A percentile compares a stretch with the other conserved stretches of the same genome.
Conservation (phyloP, 2,329 filamentous ascomycete species). For the Diaporthe humulicola region DNA sequence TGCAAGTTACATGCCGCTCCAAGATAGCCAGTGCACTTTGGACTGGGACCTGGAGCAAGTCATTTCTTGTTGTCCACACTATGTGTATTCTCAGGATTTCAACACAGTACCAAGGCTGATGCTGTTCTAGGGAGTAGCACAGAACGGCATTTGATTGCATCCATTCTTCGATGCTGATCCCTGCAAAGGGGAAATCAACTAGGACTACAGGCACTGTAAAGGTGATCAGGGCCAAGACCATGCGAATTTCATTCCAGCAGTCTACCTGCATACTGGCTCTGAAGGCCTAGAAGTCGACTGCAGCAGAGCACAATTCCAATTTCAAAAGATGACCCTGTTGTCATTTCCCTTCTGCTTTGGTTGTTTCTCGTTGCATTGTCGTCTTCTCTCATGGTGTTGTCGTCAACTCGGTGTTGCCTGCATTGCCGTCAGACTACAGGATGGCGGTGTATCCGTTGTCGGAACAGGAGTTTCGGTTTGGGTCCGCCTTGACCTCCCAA, state of each 20-base stretch:
- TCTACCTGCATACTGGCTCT: no score
- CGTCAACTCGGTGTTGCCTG: not conserved
- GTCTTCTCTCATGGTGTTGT: not conserved
- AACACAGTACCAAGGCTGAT: not conserved
- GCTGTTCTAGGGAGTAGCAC: not conserved
- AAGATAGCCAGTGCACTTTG: not conserved
- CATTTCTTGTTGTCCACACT: not conserved
- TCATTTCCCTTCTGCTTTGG: not conserved
- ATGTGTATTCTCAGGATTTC: not conserved
- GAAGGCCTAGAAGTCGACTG: not conserved
- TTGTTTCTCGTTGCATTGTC: not conserved
- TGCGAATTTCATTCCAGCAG: no score
- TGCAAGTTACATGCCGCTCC: not conserved
- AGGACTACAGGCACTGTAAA: no score
- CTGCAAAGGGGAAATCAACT: no score
- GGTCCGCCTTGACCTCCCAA: constrained; percentile 8
- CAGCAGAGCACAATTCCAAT: not conserved
- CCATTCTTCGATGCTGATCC: not conserved
- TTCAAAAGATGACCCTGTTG: not conserved
- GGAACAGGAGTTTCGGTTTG: not conserved
- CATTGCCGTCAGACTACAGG: not conserved
- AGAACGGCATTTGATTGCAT: not conserved
- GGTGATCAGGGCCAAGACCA: no score
- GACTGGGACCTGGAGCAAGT: not conserved
- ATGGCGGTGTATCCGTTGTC: not conserved